phyloP scores from a whole-genome alignment of 768 basidiomycete species.

The Fistulinella prunicolor region DNA sequence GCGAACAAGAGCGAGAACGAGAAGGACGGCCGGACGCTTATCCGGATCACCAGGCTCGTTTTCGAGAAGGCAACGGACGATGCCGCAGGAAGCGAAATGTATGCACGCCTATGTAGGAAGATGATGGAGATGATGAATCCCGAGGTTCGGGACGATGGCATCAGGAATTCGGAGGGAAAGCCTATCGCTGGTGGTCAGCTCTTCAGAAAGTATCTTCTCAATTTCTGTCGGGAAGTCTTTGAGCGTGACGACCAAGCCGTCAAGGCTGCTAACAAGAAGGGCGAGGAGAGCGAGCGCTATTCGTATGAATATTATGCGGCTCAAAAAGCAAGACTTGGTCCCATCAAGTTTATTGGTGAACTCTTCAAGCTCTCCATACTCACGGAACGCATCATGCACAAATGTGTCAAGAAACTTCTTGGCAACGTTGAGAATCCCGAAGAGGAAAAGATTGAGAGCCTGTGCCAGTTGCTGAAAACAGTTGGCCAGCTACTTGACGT shows the following conservation, averaged over 20 bases:
- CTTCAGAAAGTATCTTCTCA: conserved; percentile 95
- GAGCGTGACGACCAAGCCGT: conserved; percentile 88
- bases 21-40: conserved; percentile 90
- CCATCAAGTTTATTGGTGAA: conserved; percentile 98
- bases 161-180: conserved; percentile 76
- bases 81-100: conserved; percentile 95
- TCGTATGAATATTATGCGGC: conserved; percentile 96
- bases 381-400: conserved; percentile 97
- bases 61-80: conserved; percentile 99
- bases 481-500: conserved; percentile 84
- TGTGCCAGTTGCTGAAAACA: conserved; percentile 89
- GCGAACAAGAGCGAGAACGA: conserved; percentile 92
- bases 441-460: conserved; percentile 95
- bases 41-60: conserved; percentile 92
- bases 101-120: conserved; percentile 90
- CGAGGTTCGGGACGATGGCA: conserved; percentile 85
- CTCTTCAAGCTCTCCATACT: conserved; percentile 99
- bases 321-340: conserved; percentile 94
- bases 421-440: conserved; percentile 93
- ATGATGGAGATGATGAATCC: conserved; percentile 93
- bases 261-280: conserved; percentile 62
- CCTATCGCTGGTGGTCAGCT: conserved; percentile 91
- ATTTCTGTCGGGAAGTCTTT: conserved; percentile 97
- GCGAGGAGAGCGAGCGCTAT: conserved; percentile 69
- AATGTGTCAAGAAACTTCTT: conserved; percentile 94